Conservation (phyloP, 208 protist genomes). For the Leishmania turanica region DNA sequence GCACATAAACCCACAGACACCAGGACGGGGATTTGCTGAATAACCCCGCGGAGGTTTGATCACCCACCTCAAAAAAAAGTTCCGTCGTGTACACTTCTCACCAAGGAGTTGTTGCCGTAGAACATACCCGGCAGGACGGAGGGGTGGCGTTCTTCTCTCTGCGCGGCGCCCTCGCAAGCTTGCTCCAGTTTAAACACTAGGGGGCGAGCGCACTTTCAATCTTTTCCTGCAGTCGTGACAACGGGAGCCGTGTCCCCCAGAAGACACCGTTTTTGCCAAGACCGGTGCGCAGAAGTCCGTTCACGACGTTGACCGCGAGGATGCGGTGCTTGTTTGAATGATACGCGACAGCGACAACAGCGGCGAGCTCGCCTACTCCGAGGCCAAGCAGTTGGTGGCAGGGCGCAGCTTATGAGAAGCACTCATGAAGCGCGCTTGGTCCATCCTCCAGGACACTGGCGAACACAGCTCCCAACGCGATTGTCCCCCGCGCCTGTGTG, state of each 20-base stretch:
- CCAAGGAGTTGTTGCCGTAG: constrained; percentile 36
- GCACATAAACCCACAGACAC: background rate
- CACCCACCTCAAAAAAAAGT: constrained; percentile 27
- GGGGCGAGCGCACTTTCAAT: constrained; percentile 39
- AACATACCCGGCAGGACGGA: constrained; percentile 24
- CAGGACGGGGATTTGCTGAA: constrained; percentile 34
- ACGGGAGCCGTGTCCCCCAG: constrained; percentile 18
- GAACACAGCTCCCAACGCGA: constrained; percentile 28
- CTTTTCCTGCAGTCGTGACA: constrained; percentile 26
- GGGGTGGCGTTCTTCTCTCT: constrained; percentile 45
- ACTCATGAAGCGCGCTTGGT: constrained; percentile 28
- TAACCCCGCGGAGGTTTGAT: constrained; percentile 5
- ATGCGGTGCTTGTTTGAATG: constrained; percentile 60
- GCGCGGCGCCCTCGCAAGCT: constrained; percentile 30
- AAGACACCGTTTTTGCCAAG: constrained; percentile 32
- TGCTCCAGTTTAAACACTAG: constrained; percentile 31
- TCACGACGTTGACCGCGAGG: constrained; percentile 45
- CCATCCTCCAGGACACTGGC: constrained; percentile 17
- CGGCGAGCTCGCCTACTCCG: constrained; percentile 37
- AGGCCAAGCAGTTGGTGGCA: constrained; percentile 40
- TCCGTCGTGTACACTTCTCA: constrained; percentile 26
- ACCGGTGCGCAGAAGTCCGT: constrained; percentile 9
- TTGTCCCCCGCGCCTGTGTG: constrained; percentile 43
- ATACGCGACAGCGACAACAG: constrained; percentile 47
- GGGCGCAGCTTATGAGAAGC: constrained; percentile 48